Conservation (phyloP, 768 basidiomycete genomes). For the Chalciporus pseudorubinellus region DNA sequence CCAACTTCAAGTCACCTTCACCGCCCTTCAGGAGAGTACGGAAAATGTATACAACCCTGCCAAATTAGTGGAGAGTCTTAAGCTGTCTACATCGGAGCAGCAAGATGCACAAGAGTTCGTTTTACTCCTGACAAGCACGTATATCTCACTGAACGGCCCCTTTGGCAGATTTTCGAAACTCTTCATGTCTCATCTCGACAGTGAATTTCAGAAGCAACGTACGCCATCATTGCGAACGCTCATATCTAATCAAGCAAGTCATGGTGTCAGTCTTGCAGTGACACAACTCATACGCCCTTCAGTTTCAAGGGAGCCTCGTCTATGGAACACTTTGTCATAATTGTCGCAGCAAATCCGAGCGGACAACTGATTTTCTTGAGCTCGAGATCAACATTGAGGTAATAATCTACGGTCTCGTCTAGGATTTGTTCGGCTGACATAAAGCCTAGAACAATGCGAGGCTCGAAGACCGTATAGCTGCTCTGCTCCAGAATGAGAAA, state of each 20-base stretch:
- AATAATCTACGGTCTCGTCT: not conserved
- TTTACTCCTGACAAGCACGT: not conserved
- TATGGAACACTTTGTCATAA: constrained; percentile 77
- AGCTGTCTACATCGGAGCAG: constrained; percentile 79
- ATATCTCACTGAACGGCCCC: constrained; percentile 4
- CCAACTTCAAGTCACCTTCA: constrained; percentile 77
- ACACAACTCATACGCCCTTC: constrained; percentile 7
- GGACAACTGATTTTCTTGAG: constrained; percentile 74
- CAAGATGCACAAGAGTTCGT: constrained; percentile 95
- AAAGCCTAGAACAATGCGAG: constrained; percentile 58
- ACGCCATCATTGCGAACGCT: constrained; percentile 61
- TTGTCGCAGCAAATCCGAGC: constrained; percentile 70
- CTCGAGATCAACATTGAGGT: constrained; percentile 86
- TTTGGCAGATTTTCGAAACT: constrained; percentile 82
- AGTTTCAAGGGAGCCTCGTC: constrained; percentile 87
- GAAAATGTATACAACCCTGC: constrained; percentile 77
- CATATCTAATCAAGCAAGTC: constrained; percentile 65
- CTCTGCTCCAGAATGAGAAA: constrained; percentile 63
- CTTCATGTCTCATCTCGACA: constrained; percentile 86
- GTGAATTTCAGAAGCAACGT: constrained; percentile 82
- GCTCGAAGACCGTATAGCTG: constrained; percentile 71
- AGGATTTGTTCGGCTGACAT: not conserved
- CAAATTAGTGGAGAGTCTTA: constrained; percentile 81
- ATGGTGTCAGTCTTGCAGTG: not conserved
- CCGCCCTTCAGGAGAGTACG: constrained; percentile 75